Conservation (phyloP, 768 basidiomycete species). For the Gloeopeniophorella convolvens region DNA sequence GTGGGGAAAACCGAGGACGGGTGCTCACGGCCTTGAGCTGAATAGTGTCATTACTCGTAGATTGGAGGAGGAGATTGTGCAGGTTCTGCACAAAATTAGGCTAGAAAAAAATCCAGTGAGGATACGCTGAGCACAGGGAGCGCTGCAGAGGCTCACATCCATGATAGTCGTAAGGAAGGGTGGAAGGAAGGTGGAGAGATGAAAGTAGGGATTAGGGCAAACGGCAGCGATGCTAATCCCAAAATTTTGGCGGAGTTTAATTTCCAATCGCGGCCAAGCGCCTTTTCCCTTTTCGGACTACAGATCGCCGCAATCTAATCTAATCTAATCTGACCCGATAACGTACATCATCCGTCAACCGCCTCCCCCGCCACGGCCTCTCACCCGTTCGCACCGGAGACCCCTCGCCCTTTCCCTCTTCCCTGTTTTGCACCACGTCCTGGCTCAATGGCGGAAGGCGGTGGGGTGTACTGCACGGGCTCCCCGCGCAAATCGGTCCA, state of each 20-base stretch:
- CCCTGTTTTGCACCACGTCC: no score
- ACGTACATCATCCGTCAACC: no score
- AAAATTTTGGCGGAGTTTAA: constrained; percentile 58
- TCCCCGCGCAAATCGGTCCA: no score
- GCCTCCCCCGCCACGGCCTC: no score
- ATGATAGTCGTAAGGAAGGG: constrained; percentile 25
- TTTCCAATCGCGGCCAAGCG: constrained; percentile 27
- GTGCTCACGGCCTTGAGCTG: constrained; percentile 79
- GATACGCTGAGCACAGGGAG: neutral
- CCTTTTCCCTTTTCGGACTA: no score
- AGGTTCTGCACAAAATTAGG: constrained; percentile 71
- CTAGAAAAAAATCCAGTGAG: constrained; percentile 31
- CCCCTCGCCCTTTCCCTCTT: no score
- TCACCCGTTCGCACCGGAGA: no score
- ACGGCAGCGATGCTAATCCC: constrained; percentile 26
- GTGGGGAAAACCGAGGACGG: constrained; percentile 7
- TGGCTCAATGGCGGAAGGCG: no score
- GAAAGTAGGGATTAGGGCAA: constrained; percentile 16
- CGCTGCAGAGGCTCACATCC: constrained; percentile 39
- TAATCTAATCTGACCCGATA: no score
- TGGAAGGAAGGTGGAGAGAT: constrained; percentile 15
- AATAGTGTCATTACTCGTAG: constrained; percentile 81
- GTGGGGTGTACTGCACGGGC: no score
- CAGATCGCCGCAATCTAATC: no score
- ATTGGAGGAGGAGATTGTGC: constrained; percentile 80